A percentile compares a stretch with the other conserved stretches of the same genome.
These are phyloP conservation scores for Moricandia moricandioides DNA, from an alignment of 345 rosid genomes.

Conservation along the genomic window DNA sequence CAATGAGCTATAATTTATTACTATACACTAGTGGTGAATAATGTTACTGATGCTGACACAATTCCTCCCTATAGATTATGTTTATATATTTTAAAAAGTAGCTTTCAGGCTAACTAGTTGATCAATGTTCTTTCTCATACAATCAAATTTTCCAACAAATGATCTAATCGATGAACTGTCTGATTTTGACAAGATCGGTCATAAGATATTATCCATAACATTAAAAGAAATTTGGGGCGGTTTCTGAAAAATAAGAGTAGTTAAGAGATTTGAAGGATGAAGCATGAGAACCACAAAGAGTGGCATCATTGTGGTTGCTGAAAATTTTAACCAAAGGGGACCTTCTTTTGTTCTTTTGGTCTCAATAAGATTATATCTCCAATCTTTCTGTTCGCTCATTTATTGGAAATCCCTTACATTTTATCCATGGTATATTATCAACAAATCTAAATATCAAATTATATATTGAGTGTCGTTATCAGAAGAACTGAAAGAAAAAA, in stretches of 20 bases:
- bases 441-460: not conserved
- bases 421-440: not conserved
- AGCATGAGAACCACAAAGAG: conserved; percentile 33
- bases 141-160: conserved; percentile 23
- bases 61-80: not conserved
- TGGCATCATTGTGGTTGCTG: conserved; percentile 28
- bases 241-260: conserved; percentile 17
- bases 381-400: not conserved
- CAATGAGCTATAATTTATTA: too few relatives aligned
- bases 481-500: not conserved
- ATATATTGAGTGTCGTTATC: not conserved
- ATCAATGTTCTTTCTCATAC: conserved; percentile 21
- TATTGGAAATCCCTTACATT: not conserved
- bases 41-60: conserved; percentile 20
- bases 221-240: not conserved
- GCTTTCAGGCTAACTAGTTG: conserved; percentile 32
- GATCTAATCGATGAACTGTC: conserved; percentile 34
- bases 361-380: not conserved
- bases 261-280: conserved; percentile 11
- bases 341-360: conserved; percentile 31
- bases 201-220: conserved; percentile 35
- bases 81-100: conserved; percentile 8
- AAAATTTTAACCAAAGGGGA: conserved; percentile 35
- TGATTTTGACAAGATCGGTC: conserved; percentile 35
- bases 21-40: not conserved